Percentiles rank a stretch among this genome's conserved stretches.
Conservation (phyloP, 2,329 filamentous ascomycete genomes). For the Aspergillus sp. region DNA sequence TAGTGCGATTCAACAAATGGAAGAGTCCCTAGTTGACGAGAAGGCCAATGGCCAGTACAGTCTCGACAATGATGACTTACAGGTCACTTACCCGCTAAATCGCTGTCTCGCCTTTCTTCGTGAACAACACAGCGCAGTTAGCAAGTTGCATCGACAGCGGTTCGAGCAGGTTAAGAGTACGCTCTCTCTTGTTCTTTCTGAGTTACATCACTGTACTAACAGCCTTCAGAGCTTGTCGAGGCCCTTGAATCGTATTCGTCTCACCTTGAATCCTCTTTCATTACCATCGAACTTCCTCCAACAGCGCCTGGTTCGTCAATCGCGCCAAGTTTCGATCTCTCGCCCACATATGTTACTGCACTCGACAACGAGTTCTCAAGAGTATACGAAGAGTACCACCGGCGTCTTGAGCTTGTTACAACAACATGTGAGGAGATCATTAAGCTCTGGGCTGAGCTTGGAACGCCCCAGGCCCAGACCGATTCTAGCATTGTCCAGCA, state of each 20-base stretch:
- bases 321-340: constrained; percentile 87
- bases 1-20: constrained; percentile 88
- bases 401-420: constrained; percentile 74
- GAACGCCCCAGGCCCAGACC: constrained; percentile 89
- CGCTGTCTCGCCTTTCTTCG: constrained; percentile 77
- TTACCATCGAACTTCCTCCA: constrained; percentile 81
- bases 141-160: constrained; percentile 81
- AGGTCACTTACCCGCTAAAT: constrained; percentile 79
- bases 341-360: constrained; percentile 78
- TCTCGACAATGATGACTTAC: constrained; percentile 65
- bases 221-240: constrained; percentile 75
- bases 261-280: constrained; percentile 86
- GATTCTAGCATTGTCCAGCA: constrained; percentile 84
- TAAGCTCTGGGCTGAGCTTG: constrained; percentile 91
- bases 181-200: constrained; percentile 29
- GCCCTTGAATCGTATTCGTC: constrained; percentile 95
- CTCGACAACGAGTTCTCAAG: constrained; percentile 89
- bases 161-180: constrained; percentile 94
- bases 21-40: constrained; percentile 78
- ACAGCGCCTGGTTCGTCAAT: constrained; percentile 73
- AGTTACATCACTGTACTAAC: constrained; percentile 23
- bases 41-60: constrained; percentile 65
- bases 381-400: constrained; percentile 94
- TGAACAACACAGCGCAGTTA: constrained; percentile 80
- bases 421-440: constrained; percentile 80